Base-by-base conservation (phyloP, 2,329 filamentous ascomycete genomes). In the Aspergillus sp. region DNA sequence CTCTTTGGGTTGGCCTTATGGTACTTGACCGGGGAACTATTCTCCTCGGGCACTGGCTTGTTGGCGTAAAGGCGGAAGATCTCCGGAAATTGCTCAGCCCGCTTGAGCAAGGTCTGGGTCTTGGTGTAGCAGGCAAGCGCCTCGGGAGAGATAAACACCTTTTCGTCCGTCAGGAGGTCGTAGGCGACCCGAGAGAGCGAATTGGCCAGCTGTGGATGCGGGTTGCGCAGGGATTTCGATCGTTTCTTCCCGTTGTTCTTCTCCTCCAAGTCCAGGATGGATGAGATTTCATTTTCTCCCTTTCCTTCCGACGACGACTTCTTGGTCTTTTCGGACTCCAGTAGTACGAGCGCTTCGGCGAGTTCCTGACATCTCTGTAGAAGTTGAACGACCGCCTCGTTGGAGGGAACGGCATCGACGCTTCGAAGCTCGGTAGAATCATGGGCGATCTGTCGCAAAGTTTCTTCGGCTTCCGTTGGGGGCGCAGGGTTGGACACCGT, bases 11-110 rank as follows among this genome's bases (percentile, higher is more conserved):
- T 89, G 40, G 83, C 83, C 46, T 78, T 69, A 38, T 76, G 77
- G 65, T 86, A 90, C 57, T 75, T 74, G 48, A 89, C 76, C 7
- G 81, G 81, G 14, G 80, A 81, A 16, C 82, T 79, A 47, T 79
- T 78, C 62, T 84, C 77, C 47, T 80, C 74, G 2, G 91, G 88
- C 57, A 85, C 77, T 9, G 89, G 88, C 72, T 97, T 99, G 61
- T 84, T 83, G 45, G 90, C 89, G 69, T 93, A 97, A 49, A 97
- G 80, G 51, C 86, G 77, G 65, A 99, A 88, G 40, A 91, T 84
- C 54, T 87, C 82, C 5, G 93, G 91, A 57, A 97, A 83, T 42
- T 88, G 86, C 58, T 89, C 84, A 2, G 91, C 86, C 52, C 82
- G 85, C 56, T 85, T 82, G 41, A 97, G 81, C 10, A 86, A 80